Base-by-base conservation (phyloP, 2,329 filamentous ascomycete genomes). In the Colletotrichum orbiculare region DNA sequence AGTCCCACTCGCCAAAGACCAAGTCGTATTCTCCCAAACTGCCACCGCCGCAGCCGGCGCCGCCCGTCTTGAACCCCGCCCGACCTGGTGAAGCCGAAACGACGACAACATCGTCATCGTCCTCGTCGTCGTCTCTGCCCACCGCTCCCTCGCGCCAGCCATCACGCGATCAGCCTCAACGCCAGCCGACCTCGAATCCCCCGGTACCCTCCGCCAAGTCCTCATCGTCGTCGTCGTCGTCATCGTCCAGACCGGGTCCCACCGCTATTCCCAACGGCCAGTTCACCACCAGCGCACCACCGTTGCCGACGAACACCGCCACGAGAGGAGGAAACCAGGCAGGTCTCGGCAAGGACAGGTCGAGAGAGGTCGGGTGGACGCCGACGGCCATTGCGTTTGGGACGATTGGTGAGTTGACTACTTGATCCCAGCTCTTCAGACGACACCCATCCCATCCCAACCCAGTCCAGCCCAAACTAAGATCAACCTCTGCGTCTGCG, bases 371-470 rank as follows among this genome's bases (percentile, higher is more conserved):
- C n/a, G 62, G 58, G 11, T 65, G 60, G 54, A 66, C 66, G 37
- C 64, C 54, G 2, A 59, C 60, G 6, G 66, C 58, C 12, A 68
- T 68, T 11, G 66, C 63, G 5, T 68, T 68, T 33, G 66, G 66
- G 7, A 60, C 64, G 0, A 66, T 68, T 41, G 64, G 66, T 68
- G 52, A 13, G 64, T 63, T 0, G 17, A 25, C 9, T 8, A 45
- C 34, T 34, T 4, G 3, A 2, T 10, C 1, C 8, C 13, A 7
- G 4, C 1, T 11, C 43, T 12, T 10, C 42, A 15, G 25, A 8
- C n/a, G 8, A 6, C 25, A 2, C 8, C 25, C 6, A 10, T 25
- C 25, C n/a, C 10, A 68, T 64, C 64, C 33, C 54, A 63, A 3
- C 17, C 17, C 17, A 17, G 17, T 17, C 2, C 8, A 68, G 66